Conservation (phyloP, 768 basidiomycete genomes). For the Lyophyllum semitale region DNA sequence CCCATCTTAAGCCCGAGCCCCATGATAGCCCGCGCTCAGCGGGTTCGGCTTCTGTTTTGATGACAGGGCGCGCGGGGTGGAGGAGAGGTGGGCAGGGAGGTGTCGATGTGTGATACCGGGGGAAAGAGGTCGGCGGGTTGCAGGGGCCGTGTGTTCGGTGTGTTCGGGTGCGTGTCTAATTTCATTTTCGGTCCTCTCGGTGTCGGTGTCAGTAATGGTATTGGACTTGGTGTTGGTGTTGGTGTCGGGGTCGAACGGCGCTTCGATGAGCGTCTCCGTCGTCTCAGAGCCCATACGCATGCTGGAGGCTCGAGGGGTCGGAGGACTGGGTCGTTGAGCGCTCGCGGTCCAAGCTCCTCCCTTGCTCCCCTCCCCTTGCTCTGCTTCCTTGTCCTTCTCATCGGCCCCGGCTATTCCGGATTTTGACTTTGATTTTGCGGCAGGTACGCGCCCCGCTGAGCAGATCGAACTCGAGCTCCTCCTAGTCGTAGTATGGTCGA, state of each 20-base stretch:
- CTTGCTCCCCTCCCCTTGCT: constrained; percentile 7
- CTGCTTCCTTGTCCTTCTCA: neutral
- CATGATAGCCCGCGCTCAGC: constrained; percentile 16
- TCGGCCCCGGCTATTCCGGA: constrained; percentile 6
- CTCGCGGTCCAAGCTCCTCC: neutral
- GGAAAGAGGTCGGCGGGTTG: neutral
- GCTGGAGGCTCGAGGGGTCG: constrained; percentile 35
- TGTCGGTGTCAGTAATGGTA: no score
- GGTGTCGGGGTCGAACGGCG: constrained; percentile 76
- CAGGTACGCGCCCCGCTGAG: constrained; percentile 27
- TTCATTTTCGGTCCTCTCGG: no score
- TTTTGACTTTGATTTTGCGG: neutral
- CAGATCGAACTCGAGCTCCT: constrained; percentile 38
- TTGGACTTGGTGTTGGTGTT: no score
- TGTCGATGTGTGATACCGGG: neutral
- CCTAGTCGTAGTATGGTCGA: no score
- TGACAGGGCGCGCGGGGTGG: no score
- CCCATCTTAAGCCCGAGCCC: constrained; percentile 25
- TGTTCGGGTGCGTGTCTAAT: no score
- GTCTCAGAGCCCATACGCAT: constrained; percentile 61
- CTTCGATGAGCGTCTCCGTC: constrained; percentile 68
- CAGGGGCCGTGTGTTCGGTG: no score
- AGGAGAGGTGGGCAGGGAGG: neutral
- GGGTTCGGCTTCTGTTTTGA: neutral
- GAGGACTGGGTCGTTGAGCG: constrained; percentile 24